These are phyloP conservation scores for Zymoseptoria passerinii DNA, from an alignment of 2,329 filamentous ascomycete genomes.

Conservation along the genomic window DNA sequence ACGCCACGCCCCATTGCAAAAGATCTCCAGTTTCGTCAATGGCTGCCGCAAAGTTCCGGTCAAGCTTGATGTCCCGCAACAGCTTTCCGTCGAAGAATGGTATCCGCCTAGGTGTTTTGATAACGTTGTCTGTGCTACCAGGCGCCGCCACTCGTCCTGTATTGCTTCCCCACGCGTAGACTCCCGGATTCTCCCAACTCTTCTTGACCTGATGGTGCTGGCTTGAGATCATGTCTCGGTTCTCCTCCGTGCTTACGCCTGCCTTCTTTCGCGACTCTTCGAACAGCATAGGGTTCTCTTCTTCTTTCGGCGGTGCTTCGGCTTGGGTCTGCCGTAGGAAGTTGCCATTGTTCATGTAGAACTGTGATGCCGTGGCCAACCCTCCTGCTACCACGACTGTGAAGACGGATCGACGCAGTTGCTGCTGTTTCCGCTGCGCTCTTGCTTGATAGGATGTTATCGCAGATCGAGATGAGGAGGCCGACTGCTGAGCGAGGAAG, in stretches of 20 bases:
- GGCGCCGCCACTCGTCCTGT: slow-evolving; percentile 76
- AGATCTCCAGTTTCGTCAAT: slow-evolving; percentile 82
- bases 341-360: slow-evolving; percentile 33
- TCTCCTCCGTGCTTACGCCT: slow-evolving; percentile 57
- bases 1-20: slow-evolving; percentile 82
- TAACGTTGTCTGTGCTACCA: slow-evolving; percentile 62
- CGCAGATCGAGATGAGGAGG: slow-evolving; percentile 12
- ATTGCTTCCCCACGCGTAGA: slow-evolving; percentile 93
- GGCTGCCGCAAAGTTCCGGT: slow-evolving; percentile 72
- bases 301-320: slow-evolving; percentile 39
- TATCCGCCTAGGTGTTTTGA: slow-evolving; percentile 75
- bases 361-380: slow-evolving; percentile 38
- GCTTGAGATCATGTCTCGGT: slow-evolving; percentile 67
- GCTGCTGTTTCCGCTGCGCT: slow-evolving; percentile 38
- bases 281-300: slow-evolving; percentile 51
- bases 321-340: slow-evolving; percentile 39
- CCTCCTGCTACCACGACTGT: slow-evolving; percentile 37
- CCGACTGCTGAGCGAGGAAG: slow-evolving; percentile 18
- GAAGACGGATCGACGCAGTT: slow-evolving; percentile 37
- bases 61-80: slow-evolving; percentile 79
- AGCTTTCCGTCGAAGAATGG: slow-evolving; percentile 75
- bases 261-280: slow-evolving; percentile 55
- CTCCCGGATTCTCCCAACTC: slow-evolving; percentile 73
- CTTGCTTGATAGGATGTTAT: slow-evolving; percentile 27
- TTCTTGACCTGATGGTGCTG: slow-evolving; percentile 82